Evolutionary conservation across 1,284 basidiomycete genomes (phyloP), one percentile per base, ranked within the genome.

Genomic region (Paramarasmius palmivorus): DNA sequence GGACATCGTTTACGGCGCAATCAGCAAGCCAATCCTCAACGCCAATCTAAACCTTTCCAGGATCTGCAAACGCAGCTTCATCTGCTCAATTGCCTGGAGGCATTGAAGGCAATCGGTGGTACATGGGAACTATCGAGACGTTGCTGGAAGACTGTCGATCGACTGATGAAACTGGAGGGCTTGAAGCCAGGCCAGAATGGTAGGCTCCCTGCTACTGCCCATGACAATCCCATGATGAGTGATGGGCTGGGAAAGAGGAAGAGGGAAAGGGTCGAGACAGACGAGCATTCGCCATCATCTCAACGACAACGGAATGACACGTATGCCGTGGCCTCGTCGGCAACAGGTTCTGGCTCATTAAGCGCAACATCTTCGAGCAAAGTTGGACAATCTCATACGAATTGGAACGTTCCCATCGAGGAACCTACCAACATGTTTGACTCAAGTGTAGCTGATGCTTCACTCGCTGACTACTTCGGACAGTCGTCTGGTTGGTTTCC

Each of bases 71-170:
- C 61, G 5, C 62, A 61, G 32, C 35, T 62, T 17, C 61, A 62
- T 57, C 47, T 64, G 2, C 48, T 62, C 4, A 61, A 61, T 47
- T 64, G 61, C 40, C 39, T 62, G 15, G 62, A 64, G 17, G 62
- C 62, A 10, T 54, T 64, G 14, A 56, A 60, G 39, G 55, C 57
- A 4, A 60, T 62, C 17, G 61, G 61, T 4, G 53, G 39, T 17
- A 62, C 61, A 15, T 64, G 62, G 62, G 56, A 59, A 38, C 46
- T 64, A 22, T 61, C 61, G 19, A 45, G 56, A 36, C 48, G 59
- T 22, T 62, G 59, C 56, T 62, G 59, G 58, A 55, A 54, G 44
- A 60, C 57, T 5, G 39, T 64, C 26, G 58, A 62, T 49, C 53
- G 46, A 48, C 52, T 62, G 41, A 61, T 64, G 56, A 61, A 64